phyloP scores from a whole-genome alignment of 2,329 filamentous ascomycete genomes.

The Aspergillus vadensis region DNA sequence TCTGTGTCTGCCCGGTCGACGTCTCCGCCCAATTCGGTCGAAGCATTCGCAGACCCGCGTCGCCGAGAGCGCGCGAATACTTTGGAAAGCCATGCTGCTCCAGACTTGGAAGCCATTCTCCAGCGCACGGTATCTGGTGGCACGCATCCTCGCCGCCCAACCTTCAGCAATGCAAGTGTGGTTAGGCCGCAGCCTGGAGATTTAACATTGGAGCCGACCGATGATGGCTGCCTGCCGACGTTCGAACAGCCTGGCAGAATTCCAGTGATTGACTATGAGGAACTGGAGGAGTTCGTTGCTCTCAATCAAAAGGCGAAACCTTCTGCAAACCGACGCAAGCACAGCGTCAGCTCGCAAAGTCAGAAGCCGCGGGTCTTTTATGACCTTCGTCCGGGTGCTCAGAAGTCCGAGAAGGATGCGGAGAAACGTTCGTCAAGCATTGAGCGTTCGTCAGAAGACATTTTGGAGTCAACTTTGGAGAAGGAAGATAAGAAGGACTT shows the following conservation, averaged over 20 bases:
- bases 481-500: conserved; percentile 38
- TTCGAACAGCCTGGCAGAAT: conserved; percentile 75
- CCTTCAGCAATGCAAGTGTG: conserved; percentile 60
- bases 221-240: conserved; percentile 86
- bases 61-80: conserved; percentile 76
- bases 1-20: conserved; percentile 65
- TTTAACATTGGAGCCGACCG: conserved; percentile 35
- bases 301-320: conserved; percentile 56
- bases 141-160: conserved; percentile 64
- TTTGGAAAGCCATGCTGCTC: conserved; percentile 60
- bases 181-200: conserved; percentile 52
- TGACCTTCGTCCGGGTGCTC: conserved; percentile 56
- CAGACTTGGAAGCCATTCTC: conserved; percentile 60
- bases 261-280: conserved; percentile 86
- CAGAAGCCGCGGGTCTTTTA: conserved; percentile 59
- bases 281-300: conserved; percentile 86
- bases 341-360: conserved; percentile 54
- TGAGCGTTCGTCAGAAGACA: conserved; percentile 31
- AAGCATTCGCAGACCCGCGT: conserved; percentile 90
- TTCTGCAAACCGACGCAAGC: conserved; percentile 35
- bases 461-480: conserved; percentile 29
- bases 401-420: conserved; percentile 39
- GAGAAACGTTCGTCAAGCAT: conserved; percentile 36
- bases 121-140: conserved; percentile 71
- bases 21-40: conserved; percentile 95